These are phyloP conservation scores for Talinum fruticosum DNA, from an alignment of 148 eudicot species.

Conservation along the genomic window DNA sequence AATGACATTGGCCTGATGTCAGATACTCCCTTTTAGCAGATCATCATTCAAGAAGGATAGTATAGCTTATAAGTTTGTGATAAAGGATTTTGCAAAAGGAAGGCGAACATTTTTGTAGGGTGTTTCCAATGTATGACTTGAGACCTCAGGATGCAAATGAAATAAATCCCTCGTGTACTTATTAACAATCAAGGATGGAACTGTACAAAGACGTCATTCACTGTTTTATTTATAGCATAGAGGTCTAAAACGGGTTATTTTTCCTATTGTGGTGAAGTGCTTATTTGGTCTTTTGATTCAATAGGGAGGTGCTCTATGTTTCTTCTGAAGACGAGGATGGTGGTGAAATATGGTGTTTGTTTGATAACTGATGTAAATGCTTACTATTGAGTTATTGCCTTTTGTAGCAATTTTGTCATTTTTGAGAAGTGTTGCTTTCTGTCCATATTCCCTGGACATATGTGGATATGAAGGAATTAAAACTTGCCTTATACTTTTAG, in stretches of 20 bases:
- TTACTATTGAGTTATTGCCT: background rate
- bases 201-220: too few species aligned
- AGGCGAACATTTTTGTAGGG: too few species aligned
- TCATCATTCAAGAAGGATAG: background rate
- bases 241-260: too few species aligned
- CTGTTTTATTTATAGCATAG: background rate
- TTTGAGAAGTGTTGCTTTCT: background rate
- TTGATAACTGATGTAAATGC: background rate
- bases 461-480: background rate
- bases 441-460: background rate
- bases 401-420: background rate
- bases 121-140: too few species aligned
- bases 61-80: too few species aligned
- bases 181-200: background rate
- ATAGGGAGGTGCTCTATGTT: background rate
- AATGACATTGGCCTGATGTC: background rate
- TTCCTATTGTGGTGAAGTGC: background rate
- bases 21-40: background rate
- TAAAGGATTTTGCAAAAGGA: too few species aligned
- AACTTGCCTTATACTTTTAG: background rate
- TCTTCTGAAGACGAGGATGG: background rate
- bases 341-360: background rate
- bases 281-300: background rate
- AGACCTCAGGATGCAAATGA: background rate
- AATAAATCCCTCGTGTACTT: background rate